Evolutionary conservation across 305 asterid species (phyloP).

Genomic region (Fraxinus greggii): DNA sequence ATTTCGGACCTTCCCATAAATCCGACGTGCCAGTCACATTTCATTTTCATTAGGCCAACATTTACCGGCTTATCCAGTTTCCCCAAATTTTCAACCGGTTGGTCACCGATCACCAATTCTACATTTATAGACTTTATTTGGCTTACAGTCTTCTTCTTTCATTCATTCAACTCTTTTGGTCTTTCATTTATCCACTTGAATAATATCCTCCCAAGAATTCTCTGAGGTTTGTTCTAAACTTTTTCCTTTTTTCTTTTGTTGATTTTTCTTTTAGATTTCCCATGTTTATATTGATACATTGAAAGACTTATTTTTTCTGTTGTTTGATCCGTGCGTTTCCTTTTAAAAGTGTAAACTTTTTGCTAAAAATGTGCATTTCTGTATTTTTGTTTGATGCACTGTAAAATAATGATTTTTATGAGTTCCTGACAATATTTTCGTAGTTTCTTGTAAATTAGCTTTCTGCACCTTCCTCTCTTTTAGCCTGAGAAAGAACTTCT

Average conservation of each 20-base stretch:
- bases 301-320: background rate
- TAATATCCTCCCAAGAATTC: constrained; percentile 11
- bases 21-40: constrained; percentile 67
- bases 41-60: constrained; percentile 20
- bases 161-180: constrained; percentile 3
- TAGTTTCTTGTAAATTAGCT: background rate
- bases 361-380: background rate
- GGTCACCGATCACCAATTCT: constrained; percentile 9
- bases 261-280: background rate
- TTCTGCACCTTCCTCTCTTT: background rate
- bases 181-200: background rate
- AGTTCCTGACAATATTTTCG: background rate
- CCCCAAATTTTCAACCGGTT: constrained; percentile 31
- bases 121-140: constrained; percentile 22
- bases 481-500: background rate
- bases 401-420: background rate
- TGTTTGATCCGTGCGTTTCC: background rate
- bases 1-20: constrained; percentile 51
- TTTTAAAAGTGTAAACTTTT: background rate
- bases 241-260: background rate
- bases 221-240: constrained; percentile 27
- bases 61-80: constrained; percentile 33
- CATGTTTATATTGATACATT: background rate
- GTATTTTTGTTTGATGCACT: background rate
- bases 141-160: constrained; percentile 1